Evolutionary conservation across 2,329 filamentous ascomycete genomes (phyloP).

Genomic region (Cytospora mali): DNA sequence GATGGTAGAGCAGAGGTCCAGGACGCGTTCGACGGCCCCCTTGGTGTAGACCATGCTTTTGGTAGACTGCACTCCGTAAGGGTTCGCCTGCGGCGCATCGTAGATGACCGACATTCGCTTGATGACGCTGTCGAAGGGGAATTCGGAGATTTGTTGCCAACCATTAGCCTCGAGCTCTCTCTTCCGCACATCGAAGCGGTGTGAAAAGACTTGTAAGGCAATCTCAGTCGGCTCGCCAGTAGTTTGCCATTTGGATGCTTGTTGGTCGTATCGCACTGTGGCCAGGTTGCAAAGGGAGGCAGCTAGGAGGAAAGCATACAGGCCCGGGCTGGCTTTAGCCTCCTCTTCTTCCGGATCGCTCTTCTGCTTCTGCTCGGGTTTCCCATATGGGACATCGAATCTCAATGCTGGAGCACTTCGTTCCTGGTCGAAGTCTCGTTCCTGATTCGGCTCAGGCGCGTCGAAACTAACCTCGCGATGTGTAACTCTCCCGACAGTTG

Average conservation of each 20-base stretch:
- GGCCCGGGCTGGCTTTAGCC: conserved; percentile 52
- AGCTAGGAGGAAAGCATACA: conserved; percentile 55
- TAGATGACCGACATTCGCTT: conserved; percentile 83
- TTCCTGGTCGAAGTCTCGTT: conserved; percentile 61
- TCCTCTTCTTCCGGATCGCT: conserved; percentile 40
- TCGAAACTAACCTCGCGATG: conserved; percentile 45
- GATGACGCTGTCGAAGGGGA: conserved; percentile 77
- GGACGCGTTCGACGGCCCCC: conserved; percentile 62
- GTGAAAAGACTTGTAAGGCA: conserved; percentile 74
- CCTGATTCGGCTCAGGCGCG: conserved; percentile 41
- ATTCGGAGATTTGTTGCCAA: conserved; percentile 70
- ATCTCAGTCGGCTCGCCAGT: conserved; percentile 76
- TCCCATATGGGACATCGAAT: conserved; percentile 64
- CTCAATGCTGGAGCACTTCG: conserved; percentile 62
- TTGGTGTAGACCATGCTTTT: conserved; percentile 62
- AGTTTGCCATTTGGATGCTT: conserved; percentile 64
- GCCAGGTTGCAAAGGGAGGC: conserved; percentile 67
- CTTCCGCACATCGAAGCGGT: conserved; percentile 65
- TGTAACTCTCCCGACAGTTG: conserved; percentile 59
- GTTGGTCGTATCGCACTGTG: conserved; percentile 58
- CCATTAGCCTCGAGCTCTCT: conserved; percentile 52
- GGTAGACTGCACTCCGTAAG: conserved; percentile 41
- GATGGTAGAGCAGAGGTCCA: conserved; percentile 57
- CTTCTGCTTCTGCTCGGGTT: conserved; percentile 45
- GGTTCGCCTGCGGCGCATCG: conserved; percentile 47